Conservation (phyloP, 73 alveolate genomes). For the Blepharisma japonicum region DNA sequence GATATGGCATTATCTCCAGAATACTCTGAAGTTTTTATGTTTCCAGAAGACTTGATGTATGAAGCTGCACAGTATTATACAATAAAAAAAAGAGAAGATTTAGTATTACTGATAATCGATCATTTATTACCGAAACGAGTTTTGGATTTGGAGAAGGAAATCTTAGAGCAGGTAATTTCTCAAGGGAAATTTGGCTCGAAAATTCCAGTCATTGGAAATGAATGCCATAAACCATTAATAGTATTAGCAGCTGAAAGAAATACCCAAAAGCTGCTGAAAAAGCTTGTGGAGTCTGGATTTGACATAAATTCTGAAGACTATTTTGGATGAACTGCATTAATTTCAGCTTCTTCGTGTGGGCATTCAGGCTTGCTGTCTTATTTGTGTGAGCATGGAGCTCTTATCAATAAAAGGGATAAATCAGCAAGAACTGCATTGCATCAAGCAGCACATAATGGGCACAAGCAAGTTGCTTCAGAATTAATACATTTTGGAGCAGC, state of each 20-base stretch:
- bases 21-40: not conserved
- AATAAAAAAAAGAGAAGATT: not conserved
- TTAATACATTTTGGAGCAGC: slow-evolving; percentile 7
- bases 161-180: not conserved
- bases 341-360: slow-evolving; percentile 21
- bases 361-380: not conserved
- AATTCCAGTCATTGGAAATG: not conserved
- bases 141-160: not conserved
- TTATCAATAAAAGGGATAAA: slow-evolving; percentile 20
- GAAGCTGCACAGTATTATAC: slow-evolving; percentile 28
- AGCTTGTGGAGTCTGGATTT: not conserved
- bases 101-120: not conserved
- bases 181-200: not conserved
- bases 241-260: slow-evolving; percentile 21
- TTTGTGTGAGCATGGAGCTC: slow-evolving; percentile 23
- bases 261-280: not conserved
- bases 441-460: slow-evolving; percentile 25
- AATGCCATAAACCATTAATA: slow-evolving; percentile 11
- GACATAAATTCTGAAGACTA: slow-evolving; percentile 7
- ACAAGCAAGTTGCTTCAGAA: not conserved
- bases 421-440: slow-evolving; percentile 13
- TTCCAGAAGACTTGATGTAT: slow-evolving; percentile 8
- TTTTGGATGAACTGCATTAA: slow-evolving; percentile 19
- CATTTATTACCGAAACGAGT: not conserved
- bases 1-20: slow-evolving; percentile 11